phyloP scores from a whole-genome alignment of 371 early-diverging fungal species.

The Neoconidiobolus thromboides region DNA sequence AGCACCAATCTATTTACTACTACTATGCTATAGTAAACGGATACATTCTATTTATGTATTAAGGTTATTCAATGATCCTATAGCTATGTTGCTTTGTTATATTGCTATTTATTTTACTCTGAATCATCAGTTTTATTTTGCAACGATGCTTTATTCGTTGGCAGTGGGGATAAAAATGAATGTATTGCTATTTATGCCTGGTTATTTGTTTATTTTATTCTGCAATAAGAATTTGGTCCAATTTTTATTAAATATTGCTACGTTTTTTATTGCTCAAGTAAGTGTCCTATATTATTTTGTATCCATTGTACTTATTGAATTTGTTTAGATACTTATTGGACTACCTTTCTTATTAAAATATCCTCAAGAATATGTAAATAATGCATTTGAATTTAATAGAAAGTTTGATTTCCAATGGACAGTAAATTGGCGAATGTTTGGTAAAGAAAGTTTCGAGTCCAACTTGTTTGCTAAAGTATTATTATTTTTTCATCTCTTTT shows the following conservation, averaged over 20 bases:
- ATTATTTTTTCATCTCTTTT: constrained; percentile 30
- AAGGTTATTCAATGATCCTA: constrained; percentile 78
- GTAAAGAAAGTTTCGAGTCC: constrained; percentile 41
- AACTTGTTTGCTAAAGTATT: constrained; percentile 31
- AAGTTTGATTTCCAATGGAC: constrained; percentile 79
- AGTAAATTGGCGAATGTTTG: constrained; percentile 81
- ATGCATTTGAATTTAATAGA: constrained; percentile 74
- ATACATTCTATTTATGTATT: constrained; percentile 80
- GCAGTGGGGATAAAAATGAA: constrained; percentile 88
- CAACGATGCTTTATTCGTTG: constrained; percentile 46
- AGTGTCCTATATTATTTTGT: neutral
- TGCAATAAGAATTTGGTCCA: constrained; percentile 26
- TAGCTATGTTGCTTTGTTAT: constrained; percentile 67
- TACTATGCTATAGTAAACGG: constrained; percentile 51
- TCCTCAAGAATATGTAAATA: constrained; percentile 39
- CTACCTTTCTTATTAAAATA: constrained; percentile 44
- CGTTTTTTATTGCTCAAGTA: constrained; percentile 14
- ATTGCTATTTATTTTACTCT: constrained; percentile 35
- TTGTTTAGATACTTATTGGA: constrained; percentile 28
- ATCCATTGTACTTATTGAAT: neutral
- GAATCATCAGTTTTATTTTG: constrained; percentile 21
- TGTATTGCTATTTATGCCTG: constrained; percentile 72
- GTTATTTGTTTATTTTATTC: constrained; percentile 47
- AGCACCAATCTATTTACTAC: constrained; percentile 36
- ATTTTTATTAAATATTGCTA: constrained; percentile 22